These are phyloP conservation scores for Penstemon davidsonii DNA, from an alignment of 257 asterid genomes.

Conservation along the genomic window DNA sequence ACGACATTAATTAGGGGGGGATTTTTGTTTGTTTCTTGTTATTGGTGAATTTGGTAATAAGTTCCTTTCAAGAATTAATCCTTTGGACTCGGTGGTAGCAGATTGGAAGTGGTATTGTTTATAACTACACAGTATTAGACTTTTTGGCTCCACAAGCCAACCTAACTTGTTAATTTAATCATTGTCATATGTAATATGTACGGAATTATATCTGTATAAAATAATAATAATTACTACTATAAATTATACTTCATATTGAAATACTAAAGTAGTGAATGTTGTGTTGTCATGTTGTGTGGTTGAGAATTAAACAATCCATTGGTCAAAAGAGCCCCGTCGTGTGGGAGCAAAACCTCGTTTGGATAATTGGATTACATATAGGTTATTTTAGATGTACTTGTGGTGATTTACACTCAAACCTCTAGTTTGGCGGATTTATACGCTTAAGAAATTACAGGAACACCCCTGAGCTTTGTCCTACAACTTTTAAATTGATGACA, in stretches of 20 bases:
- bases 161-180: slow-evolving; percentile 40
- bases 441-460: no score
- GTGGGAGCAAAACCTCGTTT: slow-evolving; percentile 10
- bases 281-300: slow-evolving; percentile 22
- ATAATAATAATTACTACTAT: background rate
- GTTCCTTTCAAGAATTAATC: slow-evolving; percentile 49
- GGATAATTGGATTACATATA: background rate
- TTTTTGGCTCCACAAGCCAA: slow-evolving; percentile 38
- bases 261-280: no score
- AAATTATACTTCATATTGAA: slow-evolving; percentile 3
- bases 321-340: slow-evolving; percentile 28
- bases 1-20: background rate
- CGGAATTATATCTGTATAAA: slow-evolving; percentile 3
- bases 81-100: slow-evolving; percentile 16
- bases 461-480: no score
- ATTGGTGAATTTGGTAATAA: slow-evolving; percentile 49
- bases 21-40: slow-evolving; percentile 12
- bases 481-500: no score
- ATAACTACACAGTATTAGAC: slow-evolving; percentile 26
- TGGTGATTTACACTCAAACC: background rate
- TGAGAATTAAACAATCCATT: slow-evolving; percentile 23
- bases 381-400: background rate
- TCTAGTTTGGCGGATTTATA: no score
- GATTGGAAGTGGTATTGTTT: no score
- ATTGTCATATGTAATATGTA: slow-evolving; percentile 19